phyloP scores from a whole-genome alignment of 2,329 filamentous ascomycete genomes.

The Colletotrichum sp. region DNA sequence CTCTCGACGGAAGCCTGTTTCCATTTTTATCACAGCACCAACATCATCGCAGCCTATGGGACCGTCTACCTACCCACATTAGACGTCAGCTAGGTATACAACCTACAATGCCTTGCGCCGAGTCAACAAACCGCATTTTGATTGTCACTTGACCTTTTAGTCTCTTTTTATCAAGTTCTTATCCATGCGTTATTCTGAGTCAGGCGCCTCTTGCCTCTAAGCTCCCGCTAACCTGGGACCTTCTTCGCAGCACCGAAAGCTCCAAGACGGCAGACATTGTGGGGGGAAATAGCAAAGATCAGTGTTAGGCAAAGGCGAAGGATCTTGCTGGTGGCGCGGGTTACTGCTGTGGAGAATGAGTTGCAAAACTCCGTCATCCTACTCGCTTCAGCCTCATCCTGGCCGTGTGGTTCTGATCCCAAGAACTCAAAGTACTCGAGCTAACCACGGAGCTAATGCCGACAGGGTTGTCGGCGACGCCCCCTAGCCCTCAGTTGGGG shows the following conservation, averaged over 20 bases:
- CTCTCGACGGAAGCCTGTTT: background rate
- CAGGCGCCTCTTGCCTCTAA: background rate
- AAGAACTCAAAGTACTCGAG: background rate
- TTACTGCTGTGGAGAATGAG: background rate
- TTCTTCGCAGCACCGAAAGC: background rate
- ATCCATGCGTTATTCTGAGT: background rate
- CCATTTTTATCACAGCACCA: background rate
- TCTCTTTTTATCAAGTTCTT: background rate
- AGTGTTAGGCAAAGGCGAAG: background rate
- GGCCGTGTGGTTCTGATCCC: background rate
- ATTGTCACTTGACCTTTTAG: background rate
- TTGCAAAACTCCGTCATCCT: background rate
- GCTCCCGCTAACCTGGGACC: background rate
- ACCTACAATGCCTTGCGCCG: background rate
- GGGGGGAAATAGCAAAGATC: background rate
- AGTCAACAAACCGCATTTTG: background rate
- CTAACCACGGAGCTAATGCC: background rate
- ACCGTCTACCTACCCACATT: background rate
- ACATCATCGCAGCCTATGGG: background rate
- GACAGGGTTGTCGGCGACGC: background rate
- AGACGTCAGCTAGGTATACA: background rate
- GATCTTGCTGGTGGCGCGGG: background rate
- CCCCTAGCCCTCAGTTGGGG: background rate
- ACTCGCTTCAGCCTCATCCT: background rate
- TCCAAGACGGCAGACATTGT: background rate